These are phyloP conservation scores for Aspergillus baeticus DNA, from an alignment of 495 filamentous ascomycete species.

Conservation along the genomic window DNA sequence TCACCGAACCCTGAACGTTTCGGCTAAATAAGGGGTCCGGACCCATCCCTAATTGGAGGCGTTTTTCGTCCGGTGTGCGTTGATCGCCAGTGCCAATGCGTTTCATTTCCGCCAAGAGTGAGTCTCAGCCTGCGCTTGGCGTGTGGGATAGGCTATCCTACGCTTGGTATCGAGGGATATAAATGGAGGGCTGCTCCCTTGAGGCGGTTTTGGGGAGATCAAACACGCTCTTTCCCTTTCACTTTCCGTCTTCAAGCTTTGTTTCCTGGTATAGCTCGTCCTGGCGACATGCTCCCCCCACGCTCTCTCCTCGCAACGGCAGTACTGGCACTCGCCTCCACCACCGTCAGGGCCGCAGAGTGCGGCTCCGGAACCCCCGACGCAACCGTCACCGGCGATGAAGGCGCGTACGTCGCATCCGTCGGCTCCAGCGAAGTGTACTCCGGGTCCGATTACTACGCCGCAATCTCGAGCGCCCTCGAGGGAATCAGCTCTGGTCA, in stretches of 20 bases:
- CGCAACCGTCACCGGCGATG: conserved; percentile 9
- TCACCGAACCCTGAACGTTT: not conserved
- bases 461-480: conserved; percentile 7
- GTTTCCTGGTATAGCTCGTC: not conserved
- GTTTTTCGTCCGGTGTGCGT: not conserved
- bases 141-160: not conserved
- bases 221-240: not conserved
- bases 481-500: conserved; percentile 11
- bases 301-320: not conserved
- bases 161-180: not conserved
- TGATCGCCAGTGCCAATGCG: too few relatives aligned
- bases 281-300: too few relatives aligned
- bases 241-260: not conserved
- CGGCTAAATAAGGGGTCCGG: not conserved
- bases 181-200: not conserved
- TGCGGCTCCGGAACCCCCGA: conserved; percentile 18
- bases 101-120: not conserved
- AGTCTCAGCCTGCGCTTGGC: not conserved
- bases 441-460: conserved; percentile 5
- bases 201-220: not conserved
- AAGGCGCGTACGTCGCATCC: conserved; percentile 6
- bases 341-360: not conserved
- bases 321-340: conserved; percentile 10
- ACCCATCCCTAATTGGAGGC: not conserved
- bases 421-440: conserved; percentile 11